Evolutionary conservation across 2,329 filamentous ascomycete genomes (phyloP), one percentile per base, ranked within the genome.

Genomic region (Botryotinia globosa): DNA sequence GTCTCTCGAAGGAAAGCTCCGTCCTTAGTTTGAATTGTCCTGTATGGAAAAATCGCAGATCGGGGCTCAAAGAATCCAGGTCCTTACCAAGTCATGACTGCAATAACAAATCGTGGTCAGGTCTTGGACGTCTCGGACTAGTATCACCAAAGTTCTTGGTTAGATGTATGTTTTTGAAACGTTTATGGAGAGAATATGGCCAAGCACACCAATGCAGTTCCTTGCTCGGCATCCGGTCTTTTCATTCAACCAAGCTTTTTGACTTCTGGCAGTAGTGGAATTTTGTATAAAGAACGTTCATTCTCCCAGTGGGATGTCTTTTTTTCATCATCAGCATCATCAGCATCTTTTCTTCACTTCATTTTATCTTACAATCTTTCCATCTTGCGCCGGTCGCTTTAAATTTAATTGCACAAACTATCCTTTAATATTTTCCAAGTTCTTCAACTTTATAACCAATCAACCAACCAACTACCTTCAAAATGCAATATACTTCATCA

Each of bases 401-500:
- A 56, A 16, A 71, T 48, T 72, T 58, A 69, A 62, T 67, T 73
- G 45, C 62, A 72, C 59, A 74, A 56, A 42, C 37, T 9, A 69
- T 73, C 58, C 16, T 71, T 72, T 71, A 65, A 75, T 73, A 58
- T 51, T 67, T 32, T 62, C 39, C 44, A 48, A 54, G 63, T 34
- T 37, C 61, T 62, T 69, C 39, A 61, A 69, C 16, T 68, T 64
- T 51, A 72, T 34, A 72, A 61, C 48, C 66, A 71, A 48, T 29
- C 42, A 72, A 62, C 48, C 48, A 67, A 39, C 63, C 73, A 72
- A 72, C 74, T 25, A 75, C 72, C 72, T 75, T 80, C 81, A 85
- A 83, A 70, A 86, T 85, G 85, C 83, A 83, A 80, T 85, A 84
- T 80, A 83, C 83, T 74, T 78, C 84, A 78, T 79, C 82, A 77